Base-by-base conservation (phyloP, 2,329 filamentous ascomycete species). In the Acephala macrosclerotiorum region DNA sequence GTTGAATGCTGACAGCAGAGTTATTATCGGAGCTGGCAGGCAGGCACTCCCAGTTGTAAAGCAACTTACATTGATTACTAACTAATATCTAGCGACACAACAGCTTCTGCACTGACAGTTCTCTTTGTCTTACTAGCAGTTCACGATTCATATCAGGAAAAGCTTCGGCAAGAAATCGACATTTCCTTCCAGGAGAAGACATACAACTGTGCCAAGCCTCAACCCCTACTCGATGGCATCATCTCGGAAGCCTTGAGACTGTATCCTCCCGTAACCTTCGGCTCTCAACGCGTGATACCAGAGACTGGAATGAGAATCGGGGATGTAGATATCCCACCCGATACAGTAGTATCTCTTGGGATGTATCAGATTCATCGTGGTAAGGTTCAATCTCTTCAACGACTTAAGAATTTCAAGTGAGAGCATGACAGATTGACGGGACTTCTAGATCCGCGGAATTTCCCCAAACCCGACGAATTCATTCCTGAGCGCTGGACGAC, bases 101-200 rank as follows among this genome's bases (percentile, higher is more conserved):
- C 80, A 0, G 74, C 80, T 9, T 74, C 77, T 1, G 77, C 79
- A 0, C 67, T 83, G 26, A 76, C 79, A 1, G 74, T 75, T 56
- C 70, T 82, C 6, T 80, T 83, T 71, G 82, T 79, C 65, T 63
- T 70, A 18, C 60, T 75, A 4, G 66, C 65, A 16, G 49, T 58
- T 1, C 55, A 68, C 9, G 72, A 64, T 0, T 53, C 51, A 3
- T 58, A 66, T 8, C 18, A 69, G 16, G 1, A 56, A 1, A 63
- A 66, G 22, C 40, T 73, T 1, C 55, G 70, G 22, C 38, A 66
- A 29, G 71, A 73, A 61, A 26, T 71, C 1, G 59, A 56, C 9
- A 33, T 58, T 1, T 49, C 36, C 11, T 68, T 63, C 33, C 22
- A 58, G 16, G 60, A 63, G 8, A 42, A 58, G 6, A 66, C 62